A percentile compares a stretch with the other conserved stretches of the same genome.
Evolutionary conservation across 2,329 filamentous ascomycete species (phyloP).

Genomic region (Cadophora gregata): DNA sequence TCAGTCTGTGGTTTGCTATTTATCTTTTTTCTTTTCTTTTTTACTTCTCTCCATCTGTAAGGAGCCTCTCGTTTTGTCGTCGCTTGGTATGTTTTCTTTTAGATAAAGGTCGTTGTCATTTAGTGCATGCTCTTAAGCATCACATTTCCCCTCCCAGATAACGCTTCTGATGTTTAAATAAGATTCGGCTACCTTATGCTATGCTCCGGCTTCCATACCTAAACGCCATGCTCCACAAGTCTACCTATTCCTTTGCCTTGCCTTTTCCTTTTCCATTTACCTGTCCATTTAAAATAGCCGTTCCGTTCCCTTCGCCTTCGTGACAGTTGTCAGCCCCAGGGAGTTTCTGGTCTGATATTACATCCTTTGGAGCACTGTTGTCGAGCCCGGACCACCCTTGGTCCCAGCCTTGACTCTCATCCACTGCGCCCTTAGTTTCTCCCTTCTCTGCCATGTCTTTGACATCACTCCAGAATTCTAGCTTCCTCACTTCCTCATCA

Average conservation of each 20-base stretch:
- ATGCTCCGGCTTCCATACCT: constrained; percentile 17
- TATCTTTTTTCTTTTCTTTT: background rate
- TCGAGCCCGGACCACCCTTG: constrained; percentile 42
- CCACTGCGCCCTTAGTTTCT: constrained; percentile 43
- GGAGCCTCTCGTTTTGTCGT: no score
- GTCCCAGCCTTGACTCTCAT: constrained; percentile 41
- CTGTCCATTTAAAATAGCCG: constrained; percentile 27
- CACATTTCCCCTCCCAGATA: background rate
- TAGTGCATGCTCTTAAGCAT: background rate
- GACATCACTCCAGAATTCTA: constrained; percentile 90
- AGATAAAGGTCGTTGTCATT: no score
- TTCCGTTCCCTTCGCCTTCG: constrained; percentile 31
- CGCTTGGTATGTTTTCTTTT: no score
- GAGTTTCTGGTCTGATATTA: constrained; percentile 36
- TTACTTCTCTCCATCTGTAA: background rate
- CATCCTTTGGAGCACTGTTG: constrained; percentile 41
- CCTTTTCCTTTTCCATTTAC: constrained; percentile 29
- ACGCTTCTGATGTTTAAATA: background rate
- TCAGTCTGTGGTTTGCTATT: background rate
- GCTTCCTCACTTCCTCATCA: constrained; percentile 77
- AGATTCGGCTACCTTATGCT: constrained; percentile 9
- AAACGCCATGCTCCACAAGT: constrained; percentile 31
- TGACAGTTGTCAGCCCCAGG: constrained; percentile 33
- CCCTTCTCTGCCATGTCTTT: constrained; percentile 66
- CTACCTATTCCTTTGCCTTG: constrained; percentile 30